Base-by-base conservation (phyloP, 2,329 filamentous ascomycete genomes). In the Chalaropsis ovoidea region DNA sequence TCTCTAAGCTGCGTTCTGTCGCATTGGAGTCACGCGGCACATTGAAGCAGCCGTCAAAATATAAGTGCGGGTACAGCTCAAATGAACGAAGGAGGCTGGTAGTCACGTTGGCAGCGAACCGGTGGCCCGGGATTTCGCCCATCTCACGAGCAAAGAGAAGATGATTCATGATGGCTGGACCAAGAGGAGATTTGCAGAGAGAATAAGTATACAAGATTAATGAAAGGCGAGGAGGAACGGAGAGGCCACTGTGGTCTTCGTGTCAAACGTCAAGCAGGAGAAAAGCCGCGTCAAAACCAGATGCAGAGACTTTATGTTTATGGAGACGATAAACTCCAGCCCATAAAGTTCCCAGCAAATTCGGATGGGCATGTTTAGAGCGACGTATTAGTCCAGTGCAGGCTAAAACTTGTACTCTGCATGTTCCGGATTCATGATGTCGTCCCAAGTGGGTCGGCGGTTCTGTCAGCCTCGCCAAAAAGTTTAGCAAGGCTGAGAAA, bases 141-240 rank as follows among this genome's bases (percentile, higher is more conserved):
- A 86, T 80, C 73, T 88, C 86, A 76, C 90, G 86, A 74, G 89
- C 85, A 75, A 94, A 80, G 68, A 95, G 79, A 74, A 86, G 85
- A 73, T 83, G 86, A 90, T 93, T 79, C 84, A 87, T 86, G 22
- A 27, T 7, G 22, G 11, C 5, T 19, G 4, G 3, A 45, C 22
- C 3, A 19, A 47, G 27, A 39, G 1, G 42, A 6, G 10, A 17
- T 13, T 7, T 31, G n/a, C 8, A 31, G 27, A 54, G 31, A 52
- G 47, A 52, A 27, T 2, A 27, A 24, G 47, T 27, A 52, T 15
- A 27, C 3, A 24, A 5, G 15, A 17, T 27, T 27, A 6, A 22
- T 3, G 8, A 27, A 52, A 52, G 24, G 3, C 10, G 47, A 62
- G 35, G 19, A 24, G 24, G 5, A 52, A 22, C 45, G 17, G 19